A percentile compares a stretch with the other conserved stretches of the same genome.
These are phyloP conservation scores for Microbotryomycetes sp. DNA, from an alignment of 1,284 basidiomycete species.

Conservation along the genomic window DNA sequence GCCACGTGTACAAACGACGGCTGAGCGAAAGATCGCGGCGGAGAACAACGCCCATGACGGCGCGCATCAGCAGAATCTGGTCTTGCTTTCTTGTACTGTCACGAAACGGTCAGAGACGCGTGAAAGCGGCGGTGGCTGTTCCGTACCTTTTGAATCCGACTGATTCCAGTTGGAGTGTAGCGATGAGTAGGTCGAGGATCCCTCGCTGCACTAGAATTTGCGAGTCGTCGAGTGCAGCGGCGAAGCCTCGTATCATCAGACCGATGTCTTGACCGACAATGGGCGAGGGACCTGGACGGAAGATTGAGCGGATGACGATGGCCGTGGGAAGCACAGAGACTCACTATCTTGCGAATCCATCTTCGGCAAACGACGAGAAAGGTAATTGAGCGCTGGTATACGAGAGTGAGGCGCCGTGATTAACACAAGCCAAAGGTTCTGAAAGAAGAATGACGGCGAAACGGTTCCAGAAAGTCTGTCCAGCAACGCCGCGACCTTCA, in stretches of 20 bases:
- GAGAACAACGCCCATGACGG: conserved; percentile 58
- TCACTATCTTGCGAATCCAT: conserved; percentile 59
- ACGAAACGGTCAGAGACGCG: background rate
- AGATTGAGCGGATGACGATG: conserved; percentile 1
- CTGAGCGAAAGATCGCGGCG: conserved; percentile 88
- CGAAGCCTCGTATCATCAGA: conserved; percentile 83
- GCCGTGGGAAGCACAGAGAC: conserved; percentile 8
- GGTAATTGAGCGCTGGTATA: conserved; percentile 78
- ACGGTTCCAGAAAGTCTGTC: conserved; percentile 76
- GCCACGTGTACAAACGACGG: conserved; percentile 86
- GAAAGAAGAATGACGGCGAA: conserved; percentile 80
- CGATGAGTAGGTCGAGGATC: conserved; percentile 69
- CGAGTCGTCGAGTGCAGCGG: conserved; percentile 80
- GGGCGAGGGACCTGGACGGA: conserved; percentile 54
- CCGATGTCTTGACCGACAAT: conserved; percentile 81
- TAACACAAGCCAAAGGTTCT: conserved; percentile 90
- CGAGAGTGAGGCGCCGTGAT: conserved; percentile 80
- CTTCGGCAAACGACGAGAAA: conserved; percentile 65
- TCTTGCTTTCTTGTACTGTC: conserved; percentile 28
- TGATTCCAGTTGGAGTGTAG: conserved; percentile 66
- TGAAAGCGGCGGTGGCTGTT: background rate
- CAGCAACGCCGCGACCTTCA: conserved; percentile 69
- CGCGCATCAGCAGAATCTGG: conserved; percentile 32
- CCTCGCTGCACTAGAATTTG: conserved; percentile 77
- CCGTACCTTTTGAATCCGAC: conserved; percentile 54